Conservation (phyloP, 2,329 filamentous ascomycete species). For the Coleophoma cylindrospora region DNA sequence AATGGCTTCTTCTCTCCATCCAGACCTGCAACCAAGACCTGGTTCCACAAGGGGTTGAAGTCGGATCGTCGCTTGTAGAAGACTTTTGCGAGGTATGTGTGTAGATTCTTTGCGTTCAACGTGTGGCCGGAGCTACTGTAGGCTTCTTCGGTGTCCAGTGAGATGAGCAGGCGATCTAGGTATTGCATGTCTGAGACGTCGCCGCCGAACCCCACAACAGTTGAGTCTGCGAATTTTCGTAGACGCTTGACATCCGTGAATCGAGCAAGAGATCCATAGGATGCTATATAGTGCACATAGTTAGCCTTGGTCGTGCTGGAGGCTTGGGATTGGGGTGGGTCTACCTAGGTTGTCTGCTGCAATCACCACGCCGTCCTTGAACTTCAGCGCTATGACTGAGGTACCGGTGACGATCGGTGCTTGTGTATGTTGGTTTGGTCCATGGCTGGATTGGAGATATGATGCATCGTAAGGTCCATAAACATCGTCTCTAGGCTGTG, state of each 20-base stretch:
- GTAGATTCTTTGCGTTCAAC: conserved; percentile 88
- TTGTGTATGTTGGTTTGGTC: conserved; percentile 82
- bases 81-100: conserved; percentile 94
- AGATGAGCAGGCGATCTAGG: conserved; percentile 83
- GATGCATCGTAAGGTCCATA: conserved; percentile 91
- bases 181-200: conserved; percentile 99
- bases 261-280: conserved; percentile 92
- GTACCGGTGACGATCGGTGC: conserved; percentile 93
- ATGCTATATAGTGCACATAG: conserved; percentile 52
- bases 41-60: conserved; percentile 98
- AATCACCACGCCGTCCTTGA: conserved; percentile 92
- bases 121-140: conserved; percentile 53
- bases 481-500: conserved; percentile 90
- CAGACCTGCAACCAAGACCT: conserved; percentile 84
- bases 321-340: conserved; percentile 1
- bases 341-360: conserved; percentile 93
- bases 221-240: conserved; percentile 76
- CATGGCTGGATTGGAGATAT: conserved; percentile 63
- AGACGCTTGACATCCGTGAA: conserved; percentile 97
- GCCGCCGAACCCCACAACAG: conserved; percentile 89
- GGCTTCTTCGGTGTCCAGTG: conserved; percentile 83
- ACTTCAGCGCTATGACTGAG: conserved; percentile 92
- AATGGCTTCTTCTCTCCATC: conserved; percentile 78
- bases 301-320: background rate
- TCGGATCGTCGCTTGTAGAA: conserved; percentile 92